These are phyloP conservation scores for Diddensiella caesifluorescens DNA, from an alignment of 805 yeast species.

Conservation along the genomic window DNA sequence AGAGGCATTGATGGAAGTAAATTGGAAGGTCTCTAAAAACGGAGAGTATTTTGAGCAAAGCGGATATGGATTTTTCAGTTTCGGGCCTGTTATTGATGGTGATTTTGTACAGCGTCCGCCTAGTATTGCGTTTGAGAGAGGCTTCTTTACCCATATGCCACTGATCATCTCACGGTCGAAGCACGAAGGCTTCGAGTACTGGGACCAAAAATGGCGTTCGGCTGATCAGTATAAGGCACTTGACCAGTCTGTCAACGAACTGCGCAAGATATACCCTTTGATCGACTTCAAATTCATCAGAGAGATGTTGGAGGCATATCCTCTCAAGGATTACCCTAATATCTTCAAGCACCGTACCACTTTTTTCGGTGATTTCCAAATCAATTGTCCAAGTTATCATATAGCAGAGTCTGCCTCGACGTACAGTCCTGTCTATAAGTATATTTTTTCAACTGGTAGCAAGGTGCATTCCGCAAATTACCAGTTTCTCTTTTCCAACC, in stretches of 20 bases:
- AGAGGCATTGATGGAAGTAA: background rate
- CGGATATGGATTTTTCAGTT: constrained; percentile 14
- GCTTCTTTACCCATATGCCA: constrained; percentile 15
- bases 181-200: constrained; percentile 15
- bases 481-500: constrained; percentile 7
- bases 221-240: constrained; percentile 4
- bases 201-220: constrained; percentile 1
- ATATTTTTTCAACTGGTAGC: constrained; percentile 11
- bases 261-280: constrained; percentile 5
- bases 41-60: constrained; percentile 9
- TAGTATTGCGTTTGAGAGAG: constrained; percentile 11
- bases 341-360: constrained; percentile 10
- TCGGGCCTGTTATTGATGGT: constrained; percentile 18
- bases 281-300: background rate
- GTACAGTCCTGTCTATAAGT: constrained; percentile 11
- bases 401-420: constrained; percentile 9
- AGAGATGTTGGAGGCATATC: constrained; percentile 6
- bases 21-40: constrained; percentile 1
- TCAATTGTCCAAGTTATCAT: constrained; percentile 17
- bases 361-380: constrained; percentile 16
- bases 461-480: constrained; percentile 12
- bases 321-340: constrained; percentile 5
- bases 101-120: constrained; percentile 10
- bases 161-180: constrained; percentile 10
- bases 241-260: constrained; percentile 5